Evolutionary conservation across 805 yeast species (phyloP).

Genomic region (Schizosaccharomyces cryophilus): DNA sequence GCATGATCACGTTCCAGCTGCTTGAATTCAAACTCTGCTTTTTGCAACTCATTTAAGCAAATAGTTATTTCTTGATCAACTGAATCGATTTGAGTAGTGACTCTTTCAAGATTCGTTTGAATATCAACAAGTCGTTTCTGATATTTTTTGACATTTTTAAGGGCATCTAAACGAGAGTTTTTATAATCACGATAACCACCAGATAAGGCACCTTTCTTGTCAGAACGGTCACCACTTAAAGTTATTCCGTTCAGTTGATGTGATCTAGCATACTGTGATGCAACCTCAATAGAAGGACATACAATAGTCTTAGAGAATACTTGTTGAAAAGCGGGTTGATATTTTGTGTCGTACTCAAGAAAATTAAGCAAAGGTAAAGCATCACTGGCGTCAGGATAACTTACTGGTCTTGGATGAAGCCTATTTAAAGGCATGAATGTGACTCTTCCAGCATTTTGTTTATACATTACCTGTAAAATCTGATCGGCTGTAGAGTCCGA

Average conservation of each 20-base stretch:
- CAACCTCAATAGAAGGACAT: conserved; percentile 40
- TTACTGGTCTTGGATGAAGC: conserved; percentile 19
- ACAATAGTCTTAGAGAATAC: conserved; percentile 66
- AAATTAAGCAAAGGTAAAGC: conserved; percentile 60
- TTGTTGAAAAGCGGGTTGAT: conserved; percentile 46
- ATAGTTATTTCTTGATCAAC: conserved; percentile 30
- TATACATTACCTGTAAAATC: conserved; percentile 49
- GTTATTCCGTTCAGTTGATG: conserved; percentile 56
- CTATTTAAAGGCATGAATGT: conserved; percentile 80
- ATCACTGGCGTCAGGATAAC: conserved; percentile 39
- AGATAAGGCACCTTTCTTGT: conserved; percentile 55
- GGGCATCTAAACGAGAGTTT: conserved; percentile 43
- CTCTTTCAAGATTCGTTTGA: conserved; percentile 18
- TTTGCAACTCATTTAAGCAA: conserved; percentile 22
- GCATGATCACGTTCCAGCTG: conserved; percentile 20
- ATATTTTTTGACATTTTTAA: conserved; percentile 31
- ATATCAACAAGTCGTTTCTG: conserved; percentile 22
- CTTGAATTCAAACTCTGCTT: conserved; percentile 19
- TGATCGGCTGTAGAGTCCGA: conserved; percentile 59
- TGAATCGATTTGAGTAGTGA: conserved; percentile 18
- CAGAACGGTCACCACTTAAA: conserved; percentile 75
- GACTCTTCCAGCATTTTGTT: conserved; percentile 55
- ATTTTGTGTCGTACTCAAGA: conserved; percentile 32
- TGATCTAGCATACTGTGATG: conserved; percentile 38
- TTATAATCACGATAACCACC: conserved; percentile 69